Conservation (phyloP, 1,284 basidiomycete species). For the Phellinidium pouzarii region DNA sequence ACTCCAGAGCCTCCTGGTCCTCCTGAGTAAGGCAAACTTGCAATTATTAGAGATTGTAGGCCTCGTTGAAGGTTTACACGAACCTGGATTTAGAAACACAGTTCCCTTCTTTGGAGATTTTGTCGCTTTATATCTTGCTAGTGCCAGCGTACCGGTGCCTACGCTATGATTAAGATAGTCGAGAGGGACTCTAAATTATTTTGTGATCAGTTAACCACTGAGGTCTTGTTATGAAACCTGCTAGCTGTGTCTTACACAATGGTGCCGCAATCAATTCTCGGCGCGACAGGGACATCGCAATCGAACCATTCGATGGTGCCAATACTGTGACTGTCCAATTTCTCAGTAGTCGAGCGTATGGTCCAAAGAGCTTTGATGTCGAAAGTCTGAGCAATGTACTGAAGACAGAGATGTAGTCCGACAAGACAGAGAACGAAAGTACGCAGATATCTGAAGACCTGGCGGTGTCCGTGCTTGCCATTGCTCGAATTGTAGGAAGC, state of each 20-base stretch:
- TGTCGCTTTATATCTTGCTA: slow-evolving; percentile 25
- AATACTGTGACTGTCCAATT: not conserved
- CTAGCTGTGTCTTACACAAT: not conserved
- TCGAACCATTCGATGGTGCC: not conserved
- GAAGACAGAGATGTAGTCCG: not conserved
- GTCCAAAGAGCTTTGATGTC: not conserved
- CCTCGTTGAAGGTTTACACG: no score
- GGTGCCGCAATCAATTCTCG: not conserved
- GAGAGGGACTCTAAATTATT: slow-evolving; percentile 25
- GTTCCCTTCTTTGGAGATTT: slow-evolving; percentile 20
- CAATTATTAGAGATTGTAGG: not conserved
- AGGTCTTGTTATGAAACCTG: not conserved
- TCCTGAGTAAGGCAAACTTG: slow-evolving; percentile 19
- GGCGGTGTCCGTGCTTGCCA: no score
- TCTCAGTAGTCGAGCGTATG: not conserved
- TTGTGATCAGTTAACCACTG: not conserved
- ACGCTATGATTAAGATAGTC: slow-evolving; percentile 27
- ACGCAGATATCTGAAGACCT: no score
- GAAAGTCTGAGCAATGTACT: not conserved
- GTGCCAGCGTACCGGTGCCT: slow-evolving; percentile 27
- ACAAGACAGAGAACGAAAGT: not conserved
- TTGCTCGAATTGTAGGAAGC: no score
- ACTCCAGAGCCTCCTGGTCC: slow-evolving; percentile 26
- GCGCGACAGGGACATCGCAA: not conserved
- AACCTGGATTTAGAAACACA: slow-evolving; percentile 27